Evolutionary conservation across 306 rosid genomes (phyloP), one percentile per base, ranked within the genome.

Genomic region (Dalbergia cultrata): DNA sequence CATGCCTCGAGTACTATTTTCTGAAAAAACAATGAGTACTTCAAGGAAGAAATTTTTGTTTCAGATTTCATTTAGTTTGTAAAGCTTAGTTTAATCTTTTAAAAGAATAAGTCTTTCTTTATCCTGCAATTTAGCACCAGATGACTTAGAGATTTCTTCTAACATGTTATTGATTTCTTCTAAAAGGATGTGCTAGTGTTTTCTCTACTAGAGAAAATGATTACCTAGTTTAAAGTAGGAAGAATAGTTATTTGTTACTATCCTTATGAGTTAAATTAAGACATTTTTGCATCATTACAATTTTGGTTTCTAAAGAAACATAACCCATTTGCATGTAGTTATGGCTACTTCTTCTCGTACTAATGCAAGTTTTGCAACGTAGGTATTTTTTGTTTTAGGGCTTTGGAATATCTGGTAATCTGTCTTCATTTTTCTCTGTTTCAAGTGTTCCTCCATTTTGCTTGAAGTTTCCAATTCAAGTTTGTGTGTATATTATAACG

Each of bases 371-470:
- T 66, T 77, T 21, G 80, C 83, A 66, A 67, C 85, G 90, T 92
- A 92, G 92, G 85, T 78, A 49, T 50, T 77, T 77, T 74, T 65
- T 89, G 13, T 58, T 37, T 31, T 34, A 85, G 53, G 94, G 88
- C 39, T 83, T 85, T 17, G 89, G 82, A 70, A 68, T 89, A 79
- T 89, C 93, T 47, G 89, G 97, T 91, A 70, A 83, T 86, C 83
- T 75, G 5, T 53, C 58, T n/a, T 45, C 17, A 44, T 14, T 39
- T 31, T 33, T 62, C 13, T 10, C 4, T 47, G 5, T 75, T 47
- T 37, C 62, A 69, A 33, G 6, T 33, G 21, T 33, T 33, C 21
- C 49, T 43, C 43, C 49, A 50, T 53, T 45, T 47, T 26, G 59
- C 13, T 59, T 4, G n/a, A 21, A 6, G 16, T 72, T 72, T 12